These are phyloP conservation scores for Saccharomycopsis microspora DNA, from an alignment of 805 yeast species.

Conservation along the genomic window DNA sequence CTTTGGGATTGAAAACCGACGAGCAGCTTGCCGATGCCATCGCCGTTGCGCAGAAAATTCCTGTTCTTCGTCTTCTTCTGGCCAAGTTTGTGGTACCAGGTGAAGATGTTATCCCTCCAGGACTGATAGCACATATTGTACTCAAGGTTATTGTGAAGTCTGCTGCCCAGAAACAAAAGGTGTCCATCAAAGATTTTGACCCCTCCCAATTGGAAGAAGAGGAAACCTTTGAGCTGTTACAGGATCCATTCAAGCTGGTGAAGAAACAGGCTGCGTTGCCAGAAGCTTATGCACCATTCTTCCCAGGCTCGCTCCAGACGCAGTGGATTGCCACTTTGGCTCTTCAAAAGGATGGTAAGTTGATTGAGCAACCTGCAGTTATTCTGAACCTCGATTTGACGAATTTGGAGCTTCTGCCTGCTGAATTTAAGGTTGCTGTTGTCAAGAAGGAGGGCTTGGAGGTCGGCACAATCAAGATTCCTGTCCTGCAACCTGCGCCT, in stretches of 20 bases:
- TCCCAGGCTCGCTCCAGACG: conserved; percentile 39
- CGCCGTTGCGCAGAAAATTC: conserved; percentile 51
- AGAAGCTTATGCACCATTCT: conserved; percentile 58
- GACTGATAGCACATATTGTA: conserved; percentile 62
- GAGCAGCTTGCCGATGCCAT: conserved; percentile 36
- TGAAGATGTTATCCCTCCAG: conserved; percentile 59
- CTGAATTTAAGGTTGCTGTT: conserved; percentile 28
- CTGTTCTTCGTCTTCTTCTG: conserved; percentile 52
- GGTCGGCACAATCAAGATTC: conserved; percentile 68
- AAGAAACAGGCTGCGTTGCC: conserved; percentile 63
- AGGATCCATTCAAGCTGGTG: conserved; percentile 60
- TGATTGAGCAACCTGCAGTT: conserved; percentile 55
- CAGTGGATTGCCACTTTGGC: conserved; percentile 62
- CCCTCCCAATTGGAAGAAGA: conserved; percentile 32
- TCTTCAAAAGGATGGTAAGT: conserved; percentile 67
- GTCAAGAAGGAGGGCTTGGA: conserved; percentile 24
- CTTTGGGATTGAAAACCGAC: conserved; percentile 41
- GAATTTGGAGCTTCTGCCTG: conserved; percentile 43
- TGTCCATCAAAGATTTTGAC: conserved; percentile 25
- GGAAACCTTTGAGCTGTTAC: conserved; percentile 52
- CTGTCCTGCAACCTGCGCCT: conserved; percentile 72
- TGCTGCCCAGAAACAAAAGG: conserved; percentile 49
- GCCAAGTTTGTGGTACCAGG: conserved; percentile 84
- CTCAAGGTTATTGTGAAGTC: conserved; percentile 70
- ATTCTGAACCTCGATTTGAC: conserved; percentile 40